Evolutionary conservation across 257 asterid species (phyloP).

Genomic region (Nicotiana undulata): DNA sequence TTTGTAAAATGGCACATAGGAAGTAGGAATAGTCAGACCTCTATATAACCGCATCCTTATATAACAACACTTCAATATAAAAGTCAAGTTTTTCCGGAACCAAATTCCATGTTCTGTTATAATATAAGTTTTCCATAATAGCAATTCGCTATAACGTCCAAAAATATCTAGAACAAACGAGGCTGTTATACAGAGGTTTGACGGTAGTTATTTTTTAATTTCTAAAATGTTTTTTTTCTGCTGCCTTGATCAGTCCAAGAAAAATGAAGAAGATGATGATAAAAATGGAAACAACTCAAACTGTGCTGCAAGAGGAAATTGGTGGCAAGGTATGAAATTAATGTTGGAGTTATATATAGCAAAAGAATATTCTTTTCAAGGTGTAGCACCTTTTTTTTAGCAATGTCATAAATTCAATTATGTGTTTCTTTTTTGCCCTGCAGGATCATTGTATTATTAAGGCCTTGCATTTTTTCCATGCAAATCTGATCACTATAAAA

Average conservation of each 20-base stretch:
- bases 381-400: not conserved
- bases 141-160: too few relatives aligned
- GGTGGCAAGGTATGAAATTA: conserved; percentile 66
- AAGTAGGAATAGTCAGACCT: too few relatives aligned
- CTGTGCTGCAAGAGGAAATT: conserved; percentile 73
- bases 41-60: too few relatives aligned
- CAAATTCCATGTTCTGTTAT: too few relatives aligned
- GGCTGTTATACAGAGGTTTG: too few relatives aligned
- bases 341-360: not conserved
- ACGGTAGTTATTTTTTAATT: not conserved
- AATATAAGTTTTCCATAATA: too few relatives aligned
- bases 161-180: too few relatives aligned
- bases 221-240: not conserved
- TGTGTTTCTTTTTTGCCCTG: not conserved
- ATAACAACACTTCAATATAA: too few relatives aligned
- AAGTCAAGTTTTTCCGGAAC: too few relatives aligned
- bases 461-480: not conserved
- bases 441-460: conserved; percentile 77
- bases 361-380: not conserved
- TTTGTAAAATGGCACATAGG: too few relatives aligned
- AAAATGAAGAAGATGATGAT: conserved; percentile 37
- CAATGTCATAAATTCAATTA: not conserved
- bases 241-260: conserved; percentile 31
- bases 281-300: conserved; percentile 42
- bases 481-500: not conserved